Percentiles rank a stretch among this genome's conserved stretches.
Conservation (phyloP, 257 asterid genomes). For the Nicotiana benthamiana region DNA sequence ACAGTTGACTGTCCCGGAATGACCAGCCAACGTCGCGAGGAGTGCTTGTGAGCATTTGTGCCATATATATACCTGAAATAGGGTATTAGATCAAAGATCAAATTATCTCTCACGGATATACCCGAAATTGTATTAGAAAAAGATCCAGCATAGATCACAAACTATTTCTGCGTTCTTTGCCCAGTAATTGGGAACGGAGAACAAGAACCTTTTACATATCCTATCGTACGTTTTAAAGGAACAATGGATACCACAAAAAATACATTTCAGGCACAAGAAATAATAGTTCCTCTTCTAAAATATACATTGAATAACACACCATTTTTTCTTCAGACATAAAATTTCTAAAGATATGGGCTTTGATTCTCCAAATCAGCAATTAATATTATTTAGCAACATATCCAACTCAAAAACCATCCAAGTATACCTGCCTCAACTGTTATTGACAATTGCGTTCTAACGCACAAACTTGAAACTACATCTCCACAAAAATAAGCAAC, state of each 20-base stretch:
- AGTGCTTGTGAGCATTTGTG: slow-evolving; percentile 57
- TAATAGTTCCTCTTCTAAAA: background rate
- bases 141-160: background rate
- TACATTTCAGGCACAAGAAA: background rate
- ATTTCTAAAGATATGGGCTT: background rate
- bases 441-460: background rate
- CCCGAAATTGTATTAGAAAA: background rate
- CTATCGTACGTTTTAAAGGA: background rate
- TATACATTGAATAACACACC: background rate
- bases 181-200: background rate
- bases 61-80: slow-evolving; percentile 67
- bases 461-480: background rate
- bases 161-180: background rate
- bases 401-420: background rate
- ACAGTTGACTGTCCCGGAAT: slow-evolving; percentile 73
- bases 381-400: background rate
- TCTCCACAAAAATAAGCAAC: background rate
- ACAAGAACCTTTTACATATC: background rate
- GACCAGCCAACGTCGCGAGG: slow-evolving; percentile 48
- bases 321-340: background rate
- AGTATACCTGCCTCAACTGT: background rate
- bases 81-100: background rate
- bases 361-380: background rate
- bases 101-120: background rate
- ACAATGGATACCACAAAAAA: background rate